These are phyloP conservation scores for Trametes versicolor DNA, from an alignment of 1,284 basidiomycete species.

Conservation along the genomic window DNA sequence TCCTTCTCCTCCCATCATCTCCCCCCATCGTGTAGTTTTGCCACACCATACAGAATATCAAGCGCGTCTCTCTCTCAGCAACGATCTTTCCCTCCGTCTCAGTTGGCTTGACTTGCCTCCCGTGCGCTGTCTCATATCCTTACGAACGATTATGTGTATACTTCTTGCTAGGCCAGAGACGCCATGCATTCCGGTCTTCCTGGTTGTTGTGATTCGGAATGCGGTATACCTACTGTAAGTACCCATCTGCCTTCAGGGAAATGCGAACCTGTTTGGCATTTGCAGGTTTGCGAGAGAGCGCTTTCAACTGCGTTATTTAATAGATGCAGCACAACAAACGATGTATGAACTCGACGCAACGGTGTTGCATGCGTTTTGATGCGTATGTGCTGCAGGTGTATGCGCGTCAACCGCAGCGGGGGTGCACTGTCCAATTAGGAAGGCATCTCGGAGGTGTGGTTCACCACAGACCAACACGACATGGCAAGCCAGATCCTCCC, in stretches of 20 bases:
- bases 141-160: constrained; percentile 32
- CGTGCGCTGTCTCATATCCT: constrained; percentile 22
- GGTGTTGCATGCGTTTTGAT: too few relatives aligned
- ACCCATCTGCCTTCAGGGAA: not conserved
- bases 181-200: constrained; percentile 17
- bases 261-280: not conserved
- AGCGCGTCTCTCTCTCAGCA: constrained; percentile 15
- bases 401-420: not conserved
- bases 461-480: constrained; percentile 27
- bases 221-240: not conserved
- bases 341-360: not conserved
- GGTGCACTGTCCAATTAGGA: constrained; percentile 20
- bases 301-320: too few relatives aligned
- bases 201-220: constrained; percentile 19
- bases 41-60: constrained; percentile 37
- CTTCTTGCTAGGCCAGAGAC: constrained; percentile 16
- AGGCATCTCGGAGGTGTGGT: constrained; percentile 20
- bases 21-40: constrained; percentile 35
- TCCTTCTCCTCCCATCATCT: constrained; percentile 22
- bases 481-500: constrained; percentile 79
- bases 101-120: constrained; percentile 22
- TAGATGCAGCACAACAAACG: too few relatives aligned
- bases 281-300: not conserved
- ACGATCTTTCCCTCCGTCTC: constrained; percentile 7
- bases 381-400: not conserved